These are phyloP conservation scores for Talaromyces ruber DNA, from an alignment of 495 filamentous ascomycete genomes.

Conservation along the genomic window DNA sequence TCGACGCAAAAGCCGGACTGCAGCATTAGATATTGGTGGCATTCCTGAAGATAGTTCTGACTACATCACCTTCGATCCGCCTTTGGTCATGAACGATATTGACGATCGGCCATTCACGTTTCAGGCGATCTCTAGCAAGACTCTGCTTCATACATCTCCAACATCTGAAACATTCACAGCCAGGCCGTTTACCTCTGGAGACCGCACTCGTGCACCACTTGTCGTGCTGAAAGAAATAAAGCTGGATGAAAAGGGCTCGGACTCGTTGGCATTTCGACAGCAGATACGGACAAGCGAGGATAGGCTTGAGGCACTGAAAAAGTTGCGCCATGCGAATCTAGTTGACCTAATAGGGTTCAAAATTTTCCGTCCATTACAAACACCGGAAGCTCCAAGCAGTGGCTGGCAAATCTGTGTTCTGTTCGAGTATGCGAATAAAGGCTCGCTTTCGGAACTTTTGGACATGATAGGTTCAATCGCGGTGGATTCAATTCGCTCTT, in stretches of 20 bases:
- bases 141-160: conserved; percentile 47
- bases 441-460: conserved; percentile 73
- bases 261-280: conserved; percentile 43
- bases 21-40: conserved; percentile 24
- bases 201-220: conserved; percentile 40
- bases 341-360: conserved; percentile 74
- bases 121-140: conserved; percentile 54
- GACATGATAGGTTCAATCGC: conserved; percentile 67
- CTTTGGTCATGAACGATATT: conserved; percentile 49
- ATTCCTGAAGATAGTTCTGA: conserved; percentile 31
- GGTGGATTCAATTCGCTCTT: conserved; percentile 64
- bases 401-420: conserved; percentile 76
- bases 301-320: conserved; percentile 65
- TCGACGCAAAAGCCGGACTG: conserved; percentile 30
- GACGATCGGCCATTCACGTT: conserved; percentile 50
- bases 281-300: conserved; percentile 57
- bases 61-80: conserved; percentile 62
- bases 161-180: conserved; percentile 57
- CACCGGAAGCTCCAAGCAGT: conserved; percentile 19
- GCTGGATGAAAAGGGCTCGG: conserved; percentile 23
- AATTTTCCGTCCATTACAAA: conserved; percentile 41
- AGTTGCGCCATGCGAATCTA: conserved; percentile 67
- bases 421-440: conserved; percentile 70
- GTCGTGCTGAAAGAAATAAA: conserved; percentile 59
- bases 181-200: conserved; percentile 49